These are phyloP conservation scores for Camellia granthamiana DNA, from an alignment of 148 eudicot species.

Conservation along the genomic window DNA sequence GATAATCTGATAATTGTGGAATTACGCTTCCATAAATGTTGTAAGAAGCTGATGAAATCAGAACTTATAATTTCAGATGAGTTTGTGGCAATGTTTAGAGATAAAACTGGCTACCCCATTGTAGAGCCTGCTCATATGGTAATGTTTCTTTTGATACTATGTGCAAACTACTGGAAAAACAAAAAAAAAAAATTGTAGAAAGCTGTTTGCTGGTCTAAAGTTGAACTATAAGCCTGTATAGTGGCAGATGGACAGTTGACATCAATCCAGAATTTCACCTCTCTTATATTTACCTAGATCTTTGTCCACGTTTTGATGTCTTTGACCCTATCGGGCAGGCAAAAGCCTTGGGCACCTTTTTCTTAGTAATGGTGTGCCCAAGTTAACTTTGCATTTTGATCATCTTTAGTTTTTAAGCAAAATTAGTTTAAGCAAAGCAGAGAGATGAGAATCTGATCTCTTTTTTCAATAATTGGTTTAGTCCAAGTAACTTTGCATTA, in stretches of 20 bases:
- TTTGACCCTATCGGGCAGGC: background rate
- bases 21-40: background rate
- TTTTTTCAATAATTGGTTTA: background rate
- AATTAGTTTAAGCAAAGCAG: background rate
- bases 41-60: slow-evolving; percentile 7
- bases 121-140: slow-evolving; percentile 99
- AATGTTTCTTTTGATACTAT: slow-evolving; percentile 11
- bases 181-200: background rate
- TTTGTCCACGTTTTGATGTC: background rate
- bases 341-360: background rate
- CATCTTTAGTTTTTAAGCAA: background rate
- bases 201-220: background rate
- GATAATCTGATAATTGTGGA: background rate
- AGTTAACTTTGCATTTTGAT: background rate
- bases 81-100: slow-evolving; percentile 79
- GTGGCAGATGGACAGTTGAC: background rate
- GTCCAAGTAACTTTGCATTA: background rate
- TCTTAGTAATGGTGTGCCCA: background rate
- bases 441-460: background rate
- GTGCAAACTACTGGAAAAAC: background rate
- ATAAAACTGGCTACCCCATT: slow-evolving; percentile 68
- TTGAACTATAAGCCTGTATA: background rate
- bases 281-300: background rate
- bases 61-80: slow-evolving; percentile 53
- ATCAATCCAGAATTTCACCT: background rate